phyloP scores from a whole-genome alignment of 2,329 filamentous ascomycete species.

The Ceratocystis diversiconidia region DNA sequence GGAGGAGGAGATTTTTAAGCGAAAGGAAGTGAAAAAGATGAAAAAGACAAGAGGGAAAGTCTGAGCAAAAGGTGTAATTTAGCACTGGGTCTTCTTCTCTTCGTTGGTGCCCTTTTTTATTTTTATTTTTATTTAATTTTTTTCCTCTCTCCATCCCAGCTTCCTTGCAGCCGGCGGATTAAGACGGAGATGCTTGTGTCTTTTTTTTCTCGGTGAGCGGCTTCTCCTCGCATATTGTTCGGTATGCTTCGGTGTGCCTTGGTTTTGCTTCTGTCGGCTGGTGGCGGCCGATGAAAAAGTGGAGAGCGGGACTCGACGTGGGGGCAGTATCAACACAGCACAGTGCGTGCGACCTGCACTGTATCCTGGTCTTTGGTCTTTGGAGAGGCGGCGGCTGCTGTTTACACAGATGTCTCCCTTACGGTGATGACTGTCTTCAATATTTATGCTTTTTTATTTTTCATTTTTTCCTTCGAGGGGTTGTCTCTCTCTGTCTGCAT shows the following conservation, averaged over 20 bases:
- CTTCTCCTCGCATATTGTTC: no score
- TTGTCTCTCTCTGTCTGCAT: no score
- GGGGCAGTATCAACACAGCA: not conserved
- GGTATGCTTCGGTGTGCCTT: no score
- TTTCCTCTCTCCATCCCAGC: no score
- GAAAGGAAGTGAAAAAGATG: not conserved
- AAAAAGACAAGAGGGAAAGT: not conserved
- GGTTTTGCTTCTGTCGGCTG: not conserved
- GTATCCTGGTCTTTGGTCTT: no score
- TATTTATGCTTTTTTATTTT: not conserved
- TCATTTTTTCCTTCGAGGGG: no score
- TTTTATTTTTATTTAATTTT: no score
- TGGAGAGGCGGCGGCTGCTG: no score
- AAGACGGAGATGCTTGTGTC: slow-evolving; percentile 5
- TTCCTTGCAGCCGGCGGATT: slow-evolving; percentile 10
- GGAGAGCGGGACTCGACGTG: not conserved
- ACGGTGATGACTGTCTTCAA: not conserved
- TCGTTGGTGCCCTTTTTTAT: no score
- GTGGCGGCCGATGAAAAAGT: not conserved
- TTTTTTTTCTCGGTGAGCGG: not conserved
- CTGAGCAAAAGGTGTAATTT: not conserved
- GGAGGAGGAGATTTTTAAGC: not conserved
- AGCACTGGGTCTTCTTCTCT: no score
- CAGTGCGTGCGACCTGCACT: not conserved
- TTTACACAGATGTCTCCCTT: not conserved